phyloP scores from a whole-genome alignment of 352 stramenopile species.

The Pythium plurisporium region DNA sequence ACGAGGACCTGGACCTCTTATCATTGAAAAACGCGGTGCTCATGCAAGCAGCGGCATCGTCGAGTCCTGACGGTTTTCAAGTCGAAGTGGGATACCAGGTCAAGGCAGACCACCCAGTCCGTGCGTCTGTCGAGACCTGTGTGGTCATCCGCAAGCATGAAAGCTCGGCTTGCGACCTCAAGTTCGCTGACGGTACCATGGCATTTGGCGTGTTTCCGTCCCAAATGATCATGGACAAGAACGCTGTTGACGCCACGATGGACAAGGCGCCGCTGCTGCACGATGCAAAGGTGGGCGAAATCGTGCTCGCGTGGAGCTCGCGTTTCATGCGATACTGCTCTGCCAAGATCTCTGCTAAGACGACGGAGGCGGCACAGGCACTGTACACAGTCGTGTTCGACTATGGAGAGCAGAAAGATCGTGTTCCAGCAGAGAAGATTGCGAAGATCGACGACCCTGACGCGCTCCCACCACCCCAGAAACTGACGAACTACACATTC shows the following conservation, averaged over 20 bases:
- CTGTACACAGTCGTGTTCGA: constrained; percentile 65
- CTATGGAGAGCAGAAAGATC: constrained; percentile 57
- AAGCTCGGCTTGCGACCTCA: constrained; percentile 59
- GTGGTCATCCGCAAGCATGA: constrained; percentile 62
- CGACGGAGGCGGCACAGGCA: constrained; percentile 1
- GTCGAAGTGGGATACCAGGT: constrained; percentile 73
- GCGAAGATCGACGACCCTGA: constrained; percentile 44
- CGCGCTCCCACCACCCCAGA: constrained; percentile 52
- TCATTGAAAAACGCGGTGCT: constrained; percentile 75
- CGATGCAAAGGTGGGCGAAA: constrained; percentile 37
- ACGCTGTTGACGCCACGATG: constrained; percentile 8
- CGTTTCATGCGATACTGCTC: constrained; percentile 62
- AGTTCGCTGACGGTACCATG: constrained; percentile 75
- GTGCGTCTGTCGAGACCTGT: constrained; percentile 56
- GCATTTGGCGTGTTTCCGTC: constrained; percentile 71
- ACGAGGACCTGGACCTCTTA: constrained; percentile 51
- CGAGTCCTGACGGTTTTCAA: constrained; percentile 14
- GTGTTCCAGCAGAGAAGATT: constrained; percentile 49
- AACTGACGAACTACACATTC: constrained; percentile 74
- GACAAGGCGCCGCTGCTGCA: constrained; percentile 12
- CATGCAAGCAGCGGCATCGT: constrained; percentile 38
- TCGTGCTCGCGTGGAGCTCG: constrained; percentile 71
- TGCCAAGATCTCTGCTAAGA: constrained; percentile 19
- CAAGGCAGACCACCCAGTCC: constrained; percentile 62
- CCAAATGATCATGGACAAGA: constrained; percentile 68